phyloP scores from a whole-genome alignment of 345 rosid genomes.

The Camelina hispida region DNA sequence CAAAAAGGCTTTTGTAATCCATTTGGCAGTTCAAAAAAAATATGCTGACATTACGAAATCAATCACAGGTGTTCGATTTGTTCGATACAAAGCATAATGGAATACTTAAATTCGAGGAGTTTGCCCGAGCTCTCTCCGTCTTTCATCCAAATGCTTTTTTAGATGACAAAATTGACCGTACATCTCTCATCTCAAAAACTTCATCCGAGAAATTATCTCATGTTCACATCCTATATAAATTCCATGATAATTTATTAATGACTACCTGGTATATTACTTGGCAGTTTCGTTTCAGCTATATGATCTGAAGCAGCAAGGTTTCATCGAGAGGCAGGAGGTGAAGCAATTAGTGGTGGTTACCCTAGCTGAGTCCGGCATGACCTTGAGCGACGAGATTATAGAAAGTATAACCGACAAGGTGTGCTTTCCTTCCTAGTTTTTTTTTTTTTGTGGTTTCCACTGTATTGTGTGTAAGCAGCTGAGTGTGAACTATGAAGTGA shows the following conservation, averaged over 20 bases:
- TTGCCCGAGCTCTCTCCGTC: constrained; percentile 83
- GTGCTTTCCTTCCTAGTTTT: not conserved
- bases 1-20: not conserved
- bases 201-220: not conserved
- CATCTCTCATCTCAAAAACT: constrained; percentile 4
- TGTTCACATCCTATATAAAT: not conserved
- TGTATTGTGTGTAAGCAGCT: too few species aligned
- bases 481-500: not conserved
- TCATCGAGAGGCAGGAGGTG: constrained; percentile 89
- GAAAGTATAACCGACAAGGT: constrained; percentile 91
- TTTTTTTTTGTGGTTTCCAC: too few species aligned
- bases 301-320: constrained; percentile 91
- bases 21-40: not conserved
- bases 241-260: constrained; percentile 3
- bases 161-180: constrained; percentile 54
- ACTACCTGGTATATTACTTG: constrained; percentile 22
- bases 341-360: constrained; percentile 84
- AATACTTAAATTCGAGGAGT: constrained; percentile 80
- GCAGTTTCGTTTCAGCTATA: constrained; percentile 92
- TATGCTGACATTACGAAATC: not conserved
- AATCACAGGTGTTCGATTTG: constrained; percentile 81
- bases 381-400: constrained; percentile 71
- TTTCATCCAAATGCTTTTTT: constrained; percentile 87
- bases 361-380: constrained; percentile 90
- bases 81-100: constrained; percentile 90